These are phyloP conservation scores for Lodderomyces elongisporus DNA, from an alignment of 1,139 yeast species.

Conservation along the genomic window DNA sequence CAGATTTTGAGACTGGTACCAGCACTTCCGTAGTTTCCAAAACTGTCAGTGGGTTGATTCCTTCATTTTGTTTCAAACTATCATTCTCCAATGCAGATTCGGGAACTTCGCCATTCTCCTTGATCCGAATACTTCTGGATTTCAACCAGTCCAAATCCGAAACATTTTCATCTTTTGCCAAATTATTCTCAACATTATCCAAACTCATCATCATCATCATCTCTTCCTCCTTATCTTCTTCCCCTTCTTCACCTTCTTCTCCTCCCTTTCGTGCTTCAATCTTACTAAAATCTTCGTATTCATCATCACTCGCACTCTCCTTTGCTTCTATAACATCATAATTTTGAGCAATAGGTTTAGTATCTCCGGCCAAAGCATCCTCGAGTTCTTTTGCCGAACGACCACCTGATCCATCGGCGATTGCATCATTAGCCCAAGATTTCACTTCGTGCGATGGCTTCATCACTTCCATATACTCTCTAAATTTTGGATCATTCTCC, in stretches of 20 bases:
- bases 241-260: slow-evolving; percentile 17
- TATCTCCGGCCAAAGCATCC: slow-evolving; percentile 29
- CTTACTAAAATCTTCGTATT: slow-evolving; percentile 51
- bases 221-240: slow-evolving; percentile 17
- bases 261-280: slow-evolving; percentile 18
- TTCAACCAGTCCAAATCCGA: slow-evolving; percentile 90
- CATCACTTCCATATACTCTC: slow-evolving; percentile 80
- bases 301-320: slow-evolving; percentile 60
- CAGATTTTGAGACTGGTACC: slow-evolving; percentile 5
- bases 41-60: slow-evolving; percentile 7
- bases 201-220: slow-evolving; percentile 14
- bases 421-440: slow-evolving; percentile 74
- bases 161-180: slow-evolving; percentile 50
- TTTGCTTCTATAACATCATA: slow-evolving; percentile 27
- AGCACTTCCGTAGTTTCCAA: slow-evolving; percentile 14
- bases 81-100: slow-evolving; percentile 9
- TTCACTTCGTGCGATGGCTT: slow-evolving; percentile 62
- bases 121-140: slow-evolving; percentile 69
- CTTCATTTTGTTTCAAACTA: background rate
- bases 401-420: slow-evolving; percentile 50
- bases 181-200: slow-evolving; percentile 13
- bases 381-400: slow-evolving; percentile 42
- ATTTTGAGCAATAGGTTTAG: slow-evolving; percentile 10
- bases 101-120: slow-evolving; percentile 37
- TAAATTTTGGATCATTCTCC: slow-evolving; percentile 59